Conservation (phyloP, 371 early-diverging fungal species). For the Mucor sp. region DNA sequence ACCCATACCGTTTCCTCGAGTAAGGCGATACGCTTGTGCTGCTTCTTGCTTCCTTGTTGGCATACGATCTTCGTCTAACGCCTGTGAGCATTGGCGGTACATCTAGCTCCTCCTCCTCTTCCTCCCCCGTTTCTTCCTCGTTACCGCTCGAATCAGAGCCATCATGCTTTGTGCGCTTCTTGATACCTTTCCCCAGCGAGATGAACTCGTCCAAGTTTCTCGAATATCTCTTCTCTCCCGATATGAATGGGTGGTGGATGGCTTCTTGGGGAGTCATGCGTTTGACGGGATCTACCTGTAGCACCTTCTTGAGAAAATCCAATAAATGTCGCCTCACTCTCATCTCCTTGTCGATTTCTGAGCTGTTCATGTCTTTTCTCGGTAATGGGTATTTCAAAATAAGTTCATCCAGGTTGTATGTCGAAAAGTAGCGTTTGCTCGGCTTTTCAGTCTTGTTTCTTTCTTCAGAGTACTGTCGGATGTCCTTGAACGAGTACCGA, state of each 20-base stretch:
- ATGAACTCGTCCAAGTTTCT: slow-evolving; percentile 4
- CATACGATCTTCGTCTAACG: slow-evolving; percentile 12
- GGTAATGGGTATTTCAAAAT: slow-evolving; percentile 80
- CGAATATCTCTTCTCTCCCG: slow-evolving; percentile 31
- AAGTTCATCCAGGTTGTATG: slow-evolving; percentile 78
- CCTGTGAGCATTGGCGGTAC: slow-evolving; percentile 7
- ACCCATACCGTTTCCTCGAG: background rate
- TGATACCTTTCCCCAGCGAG: background rate
- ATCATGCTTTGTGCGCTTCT: background rate
- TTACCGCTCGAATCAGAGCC: background rate
- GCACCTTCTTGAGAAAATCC: slow-evolving; percentile 84
- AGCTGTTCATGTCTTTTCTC: slow-evolving; percentile 56
- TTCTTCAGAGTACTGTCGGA: slow-evolving; percentile 79
- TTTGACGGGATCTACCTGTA: slow-evolving; percentile 85
- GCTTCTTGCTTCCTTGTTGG: slow-evolving; percentile 4
- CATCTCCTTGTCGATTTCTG: slow-evolving; percentile 78
- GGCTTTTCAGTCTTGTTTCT: slow-evolving; percentile 72
- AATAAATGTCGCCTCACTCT: slow-evolving; percentile 61
- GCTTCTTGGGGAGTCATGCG: slow-evolving; percentile 94
- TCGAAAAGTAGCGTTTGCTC: slow-evolving; percentile 85
- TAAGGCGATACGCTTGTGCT: slow-evolving; percentile 9
- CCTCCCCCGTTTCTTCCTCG: background rate
- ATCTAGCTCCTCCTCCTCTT: slow-evolving; percentile 4
- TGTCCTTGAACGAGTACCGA: slow-evolving; percentile 74
- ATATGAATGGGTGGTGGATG: slow-evolving; percentile 88